Percentiles rank a stretch among this genome's conserved stretches.
These are phyloP conservation scores for Leccinum pallidistipes DNA, from an alignment of 1,284 basidiomycete genomes.

Conservation along the genomic window DNA sequence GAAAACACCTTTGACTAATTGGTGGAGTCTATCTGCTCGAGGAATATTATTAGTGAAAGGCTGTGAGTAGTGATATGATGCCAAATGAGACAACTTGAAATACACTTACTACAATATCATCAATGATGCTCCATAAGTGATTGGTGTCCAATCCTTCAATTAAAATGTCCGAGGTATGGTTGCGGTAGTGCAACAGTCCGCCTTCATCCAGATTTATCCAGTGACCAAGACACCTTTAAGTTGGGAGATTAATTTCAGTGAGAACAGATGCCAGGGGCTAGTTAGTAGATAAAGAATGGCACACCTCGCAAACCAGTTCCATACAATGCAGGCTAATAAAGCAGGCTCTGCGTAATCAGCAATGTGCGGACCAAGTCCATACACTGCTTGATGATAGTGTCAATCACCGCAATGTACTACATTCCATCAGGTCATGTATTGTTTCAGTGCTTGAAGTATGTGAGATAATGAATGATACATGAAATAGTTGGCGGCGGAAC, in stretches of 20 bases:
- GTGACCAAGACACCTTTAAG: background rate
- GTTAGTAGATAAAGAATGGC: background rate
- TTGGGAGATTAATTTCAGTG: no score
- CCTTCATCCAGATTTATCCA: background rate
- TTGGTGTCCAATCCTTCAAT: background rate
- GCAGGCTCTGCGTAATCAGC: conserved; percentile 28
- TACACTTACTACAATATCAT: conserved; percentile 10
- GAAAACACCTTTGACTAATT: conserved; percentile 5
- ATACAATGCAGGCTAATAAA: conserved; percentile 17
- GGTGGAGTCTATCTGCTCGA: conserved; percentile 15
- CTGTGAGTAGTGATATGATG: no score
- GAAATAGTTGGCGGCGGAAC: background rate
- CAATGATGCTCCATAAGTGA: conserved; percentile 4
- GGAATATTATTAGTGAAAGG: conserved; percentile 13
- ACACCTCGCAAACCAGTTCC: conserved; percentile 22
- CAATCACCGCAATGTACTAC: conserved; percentile 13
- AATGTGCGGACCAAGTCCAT: conserved; percentile 23
- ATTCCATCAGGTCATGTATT: conserved; percentile 14
- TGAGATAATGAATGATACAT: background rate
- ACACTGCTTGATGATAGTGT: conserved; percentile 13
- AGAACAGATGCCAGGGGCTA: no score
- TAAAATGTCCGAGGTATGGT: background rate
- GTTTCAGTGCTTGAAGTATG: background rate
- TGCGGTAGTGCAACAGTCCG: background rate
- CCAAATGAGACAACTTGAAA: no score